phyloP scores from a whole-genome alignment of 148 eudicot species.

The Cornus suecica region DNA sequence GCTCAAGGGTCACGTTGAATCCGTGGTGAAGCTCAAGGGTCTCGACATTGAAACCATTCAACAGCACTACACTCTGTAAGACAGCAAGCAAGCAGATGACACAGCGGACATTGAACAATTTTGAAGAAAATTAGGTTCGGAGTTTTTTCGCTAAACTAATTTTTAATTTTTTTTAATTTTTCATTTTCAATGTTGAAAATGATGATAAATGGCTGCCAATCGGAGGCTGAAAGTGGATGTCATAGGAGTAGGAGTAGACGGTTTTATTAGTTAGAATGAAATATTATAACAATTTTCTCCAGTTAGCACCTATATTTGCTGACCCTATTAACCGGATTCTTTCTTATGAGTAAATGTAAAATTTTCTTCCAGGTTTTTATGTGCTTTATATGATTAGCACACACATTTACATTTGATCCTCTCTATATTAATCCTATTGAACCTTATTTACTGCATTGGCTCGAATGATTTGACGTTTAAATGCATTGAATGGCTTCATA shows the following conservation, averaged over 20 bases:
- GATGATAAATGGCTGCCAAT: constrained; percentile 14
- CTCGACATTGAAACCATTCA: constrained; percentile 62
- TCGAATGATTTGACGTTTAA: no score
- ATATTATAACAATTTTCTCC: background rate
- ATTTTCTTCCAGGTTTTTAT: background rate
- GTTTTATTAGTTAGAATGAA: background rate
- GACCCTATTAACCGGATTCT: background rate
- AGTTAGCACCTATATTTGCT: background rate
- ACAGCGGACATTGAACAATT: constrained; percentile 16
- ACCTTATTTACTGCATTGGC: no score
- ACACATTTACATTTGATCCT: no score
- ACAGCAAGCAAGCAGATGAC: background rate
- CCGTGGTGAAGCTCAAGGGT: constrained; percentile 77
- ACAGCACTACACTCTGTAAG: constrained; percentile 56
- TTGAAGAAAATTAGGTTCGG: no score
- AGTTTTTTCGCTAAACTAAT: no score
- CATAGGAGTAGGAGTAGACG: background rate
- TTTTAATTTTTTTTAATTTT: constrained; percentile 3
- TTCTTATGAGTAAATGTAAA: background rate
- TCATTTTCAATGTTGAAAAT: constrained; percentile 7
- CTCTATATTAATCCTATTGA: no score
- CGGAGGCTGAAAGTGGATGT: no score
- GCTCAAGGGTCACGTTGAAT: constrained; percentile 70
- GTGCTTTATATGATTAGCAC: no score
- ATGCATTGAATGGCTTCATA: no score